Base-by-base conservation (phyloP, 2,329 filamentous ascomycete species). In the Curvularia hawaiiensis region DNA sequence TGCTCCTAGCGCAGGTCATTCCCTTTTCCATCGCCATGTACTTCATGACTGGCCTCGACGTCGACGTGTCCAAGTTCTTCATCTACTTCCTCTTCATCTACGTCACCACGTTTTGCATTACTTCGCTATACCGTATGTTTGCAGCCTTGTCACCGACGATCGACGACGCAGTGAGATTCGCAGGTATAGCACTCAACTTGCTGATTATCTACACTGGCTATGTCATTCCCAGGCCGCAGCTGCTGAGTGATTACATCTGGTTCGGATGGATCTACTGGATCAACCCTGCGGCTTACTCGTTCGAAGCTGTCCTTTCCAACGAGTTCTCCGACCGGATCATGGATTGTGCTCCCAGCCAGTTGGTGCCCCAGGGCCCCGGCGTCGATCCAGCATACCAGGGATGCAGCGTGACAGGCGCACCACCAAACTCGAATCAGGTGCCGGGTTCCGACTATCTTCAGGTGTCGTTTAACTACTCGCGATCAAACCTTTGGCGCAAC, bases 231-330 rank as follows among this genome's bases (percentile, higher is more conserved):
- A 88, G 88, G 67, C 82, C 85, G 12, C 82, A 83, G 41, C 75
- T 88, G n/a, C 73, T 88, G 1, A 61, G 73, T 26, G 62, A 84
- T 7, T 87, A 87, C 52, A 87, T 88, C 52, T 89, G 86, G 86
- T 88, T 88, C 59, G 86, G 86, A 14, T 75, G 72, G 74, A 41
- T 75, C 1, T 72, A 79, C 63, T 79, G 75, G 63, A 65, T 81
- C 52, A 83, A 82, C 45, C 82, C 82, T 0, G 68, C 83, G 9
- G 69, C 76, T 0, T 91, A 90, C 64, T 82, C 84, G 1, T 90
- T 89, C 61, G 89, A 91, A 70, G 84, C 84, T 3, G 84, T 90
- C 2, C 77, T 90, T 60, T 75, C 85, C 0, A 91, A 90, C 64
- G 88, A 91, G 65, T 88, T 89, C 62, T 72, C 80, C 2, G 80